phyloP scores from a whole-genome alignment of 108 stramenopile species.

The Cyclotella atomus region DNA sequence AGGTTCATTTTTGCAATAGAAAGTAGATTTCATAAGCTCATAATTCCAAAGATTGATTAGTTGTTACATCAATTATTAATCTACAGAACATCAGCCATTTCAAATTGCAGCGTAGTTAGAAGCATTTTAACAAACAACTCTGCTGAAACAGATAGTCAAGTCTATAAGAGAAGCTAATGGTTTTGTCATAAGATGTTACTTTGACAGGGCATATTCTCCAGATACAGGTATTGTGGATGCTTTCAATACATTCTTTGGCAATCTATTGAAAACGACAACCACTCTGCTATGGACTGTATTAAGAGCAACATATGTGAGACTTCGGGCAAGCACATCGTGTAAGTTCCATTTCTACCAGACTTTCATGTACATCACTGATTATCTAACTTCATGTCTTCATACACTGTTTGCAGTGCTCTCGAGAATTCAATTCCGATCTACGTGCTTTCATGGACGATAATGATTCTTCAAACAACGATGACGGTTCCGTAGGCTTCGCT shows the following conservation, averaged over 20 bases:
- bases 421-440: conserved; percentile 19
- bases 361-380: neutral
- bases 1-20: too few species aligned
- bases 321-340: conserved; percentile 13
- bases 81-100: too few species aligned
- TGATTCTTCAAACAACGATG: neutral
- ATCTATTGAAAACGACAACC: conserved; percentile 1
- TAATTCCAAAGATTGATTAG: too few species aligned
- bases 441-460: neutral
- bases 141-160: conserved; percentile 14
- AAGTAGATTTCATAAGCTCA: too few species aligned
- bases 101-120: too few species aligned
- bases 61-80: too few species aligned
- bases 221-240: conserved; percentile 13
- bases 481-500: neutral
- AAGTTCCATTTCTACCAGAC: neutral
- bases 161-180: conserved; percentile 14
- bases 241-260: conserved; percentile 17
- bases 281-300: neutral
- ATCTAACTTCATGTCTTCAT: neutral
- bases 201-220: conserved; percentile 10
- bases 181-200: conserved; percentile 18
- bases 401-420: conserved; percentile 5
- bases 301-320: conserved; percentile 7
- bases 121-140: conserved; percentile 20